Evolutionary conservation across 257 asterid species (phyloP).

Genomic region (Solanum bulbocastanum): DNA sequence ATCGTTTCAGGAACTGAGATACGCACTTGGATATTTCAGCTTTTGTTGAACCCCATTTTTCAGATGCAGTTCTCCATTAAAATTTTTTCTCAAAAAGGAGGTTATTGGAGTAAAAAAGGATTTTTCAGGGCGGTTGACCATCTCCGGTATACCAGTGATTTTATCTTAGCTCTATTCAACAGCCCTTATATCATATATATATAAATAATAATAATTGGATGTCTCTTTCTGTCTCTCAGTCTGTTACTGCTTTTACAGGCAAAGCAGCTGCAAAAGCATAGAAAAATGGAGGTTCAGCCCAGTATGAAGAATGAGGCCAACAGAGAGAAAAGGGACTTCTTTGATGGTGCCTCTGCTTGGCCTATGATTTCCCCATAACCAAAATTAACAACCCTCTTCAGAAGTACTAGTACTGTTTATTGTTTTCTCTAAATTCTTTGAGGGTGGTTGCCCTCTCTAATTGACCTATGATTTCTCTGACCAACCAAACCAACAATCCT

Average conservation of each 20-base stretch:
- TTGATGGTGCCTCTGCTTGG: not conserved
- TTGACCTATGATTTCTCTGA: not conserved
- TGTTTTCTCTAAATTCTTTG: not conserved
- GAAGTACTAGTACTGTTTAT: not conserved
- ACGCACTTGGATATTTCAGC: not conserved
- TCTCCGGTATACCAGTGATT: not conserved
- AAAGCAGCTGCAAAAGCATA: not conserved
- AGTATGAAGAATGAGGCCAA: not conserved
- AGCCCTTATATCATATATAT: not conserved
- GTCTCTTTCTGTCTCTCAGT: not conserved
- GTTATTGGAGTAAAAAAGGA: not conserved
- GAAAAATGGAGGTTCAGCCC: not conserved
- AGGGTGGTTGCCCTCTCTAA: not conserved
- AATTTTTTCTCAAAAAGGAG: not conserved
- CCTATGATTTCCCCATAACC: not conserved
- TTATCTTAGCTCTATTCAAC: not conserved
- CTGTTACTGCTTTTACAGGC: not conserved
- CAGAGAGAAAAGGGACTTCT: not conserved
- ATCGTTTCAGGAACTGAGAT: not conserved
- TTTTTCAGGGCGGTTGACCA: not conserved
- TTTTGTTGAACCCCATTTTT: not conserved
- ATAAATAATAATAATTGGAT: not conserved
- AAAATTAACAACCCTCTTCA: not conserved
- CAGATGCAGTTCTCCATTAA: not conserved
- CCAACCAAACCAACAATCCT: not conserved